Conservation (phyloP, 2,329 filamentous ascomycete species). For the Dactylellina sp. region DNA sequence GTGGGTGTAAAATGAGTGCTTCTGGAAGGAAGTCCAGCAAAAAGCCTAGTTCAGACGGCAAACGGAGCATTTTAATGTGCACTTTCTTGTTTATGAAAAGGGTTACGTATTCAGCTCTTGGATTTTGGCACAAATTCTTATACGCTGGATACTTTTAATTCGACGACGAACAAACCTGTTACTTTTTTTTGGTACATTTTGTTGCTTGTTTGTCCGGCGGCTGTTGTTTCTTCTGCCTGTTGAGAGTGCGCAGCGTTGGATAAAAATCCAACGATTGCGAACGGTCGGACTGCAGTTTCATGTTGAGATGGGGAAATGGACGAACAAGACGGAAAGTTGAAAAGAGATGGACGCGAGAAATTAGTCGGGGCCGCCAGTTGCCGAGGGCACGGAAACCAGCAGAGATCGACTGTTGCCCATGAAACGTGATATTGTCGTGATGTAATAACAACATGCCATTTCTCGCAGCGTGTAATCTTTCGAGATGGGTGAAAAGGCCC, state of each 20-base stretch:
- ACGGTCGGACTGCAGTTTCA: conserved; percentile 37
- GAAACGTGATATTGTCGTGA: conserved; percentile 54
- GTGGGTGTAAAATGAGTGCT: conserved; percentile 20
- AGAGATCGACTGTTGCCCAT: conserved; percentile 10
- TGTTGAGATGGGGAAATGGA: conserved; percentile 11
- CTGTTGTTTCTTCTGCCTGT: conserved; percentile 1
- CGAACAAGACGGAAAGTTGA: too few species aligned
- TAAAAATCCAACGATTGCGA: background rate
- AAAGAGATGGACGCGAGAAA: conserved; percentile 34
- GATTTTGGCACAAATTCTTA: conserved; percentile 13
- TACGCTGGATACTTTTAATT: conserved; percentile 8
- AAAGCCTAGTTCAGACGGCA: conserved; percentile 24
- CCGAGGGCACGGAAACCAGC: conserved; percentile 3
- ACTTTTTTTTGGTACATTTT: too few species aligned
- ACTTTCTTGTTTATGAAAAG: background rate
- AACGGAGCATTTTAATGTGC: conserved; percentile 12
- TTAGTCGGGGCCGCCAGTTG: conserved; percentile 10
- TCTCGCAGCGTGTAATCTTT: conserved; percentile 15
- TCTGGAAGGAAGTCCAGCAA: conserved; percentile 49
- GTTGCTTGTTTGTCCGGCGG: conserved; percentile 3
- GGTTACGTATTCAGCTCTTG: conserved; percentile 45
- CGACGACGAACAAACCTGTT: background rate
- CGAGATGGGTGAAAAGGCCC: too few species aligned
- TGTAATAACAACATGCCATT: conserved; percentile 32
- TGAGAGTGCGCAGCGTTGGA: background rate